Evolutionary conservation across 176 grass and related monocot genomes (phyloP).

Genomic region (Metroxylon sagu): DNA sequence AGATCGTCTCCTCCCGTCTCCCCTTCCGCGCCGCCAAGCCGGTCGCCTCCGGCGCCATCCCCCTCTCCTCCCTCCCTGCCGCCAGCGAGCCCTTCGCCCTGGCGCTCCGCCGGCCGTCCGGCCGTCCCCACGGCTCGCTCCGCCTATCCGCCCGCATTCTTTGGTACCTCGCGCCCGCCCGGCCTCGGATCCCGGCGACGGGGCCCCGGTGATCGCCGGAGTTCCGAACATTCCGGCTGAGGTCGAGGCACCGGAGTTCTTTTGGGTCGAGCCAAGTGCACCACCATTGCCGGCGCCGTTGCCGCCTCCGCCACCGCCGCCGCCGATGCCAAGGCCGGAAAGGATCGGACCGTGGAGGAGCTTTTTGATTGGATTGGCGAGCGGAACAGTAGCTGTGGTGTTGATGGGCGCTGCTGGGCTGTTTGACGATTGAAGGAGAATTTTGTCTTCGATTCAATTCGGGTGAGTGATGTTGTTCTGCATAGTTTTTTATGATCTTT

Average conservation of each 20-base stretch:
- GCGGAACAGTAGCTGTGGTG: constrained; percentile 14
- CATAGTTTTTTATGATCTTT: too few species aligned
- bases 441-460: too few species aligned
- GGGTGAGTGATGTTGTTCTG: too few species aligned
- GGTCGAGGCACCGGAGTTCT: background rate
- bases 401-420: background rate
- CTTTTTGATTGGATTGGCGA: constrained; percentile 23
- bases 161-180: constrained; percentile 17
- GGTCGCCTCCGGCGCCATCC: background rate
- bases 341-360: constrained; percentile 9
- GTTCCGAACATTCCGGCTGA: background rate
- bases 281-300: constrained; percentile 6
- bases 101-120: constrained; percentile 21
- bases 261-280: constrained; percentile 16
- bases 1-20: constrained; percentile 20
- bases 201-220: background rate
- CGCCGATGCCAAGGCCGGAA: background rate
- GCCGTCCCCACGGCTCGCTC: constrained; percentile 13
- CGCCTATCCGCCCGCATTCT: constrained; percentile 15
- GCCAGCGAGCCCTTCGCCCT: constrained; percentile 10
- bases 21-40: constrained; percentile 8
- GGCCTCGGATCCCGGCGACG: background rate
- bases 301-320: background rate
- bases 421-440: too few species aligned
- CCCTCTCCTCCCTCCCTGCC: constrained; percentile 12